These are phyloP conservation scores for Neopestalotiopsis sp. DNA, from an alignment of 2,329 filamentous ascomycete genomes.

Conservation along the genomic window DNA sequence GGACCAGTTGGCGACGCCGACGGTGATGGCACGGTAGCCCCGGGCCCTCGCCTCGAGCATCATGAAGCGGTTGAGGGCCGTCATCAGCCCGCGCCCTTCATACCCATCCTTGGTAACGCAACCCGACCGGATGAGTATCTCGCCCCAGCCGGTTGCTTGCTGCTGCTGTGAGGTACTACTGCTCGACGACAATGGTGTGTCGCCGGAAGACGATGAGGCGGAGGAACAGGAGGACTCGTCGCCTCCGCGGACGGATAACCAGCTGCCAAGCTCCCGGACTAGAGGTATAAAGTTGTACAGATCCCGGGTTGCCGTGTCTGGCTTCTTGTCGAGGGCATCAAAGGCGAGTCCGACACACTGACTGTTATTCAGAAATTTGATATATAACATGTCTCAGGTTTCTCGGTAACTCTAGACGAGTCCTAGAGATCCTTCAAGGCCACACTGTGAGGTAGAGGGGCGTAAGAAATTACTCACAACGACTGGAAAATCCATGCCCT, in stretches of 20 bases:
- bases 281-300: slow-evolving; percentile 24
- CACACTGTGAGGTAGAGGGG: too few relatives aligned
- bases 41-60: slow-evolving; percentile 30
- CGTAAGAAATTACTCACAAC: slow-evolving; percentile 17
- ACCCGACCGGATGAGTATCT: slow-evolving; percentile 27
- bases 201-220: too few relatives aligned
- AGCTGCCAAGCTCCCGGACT: slow-evolving; percentile 16
- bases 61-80: slow-evolving; percentile 27
- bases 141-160: slow-evolving; percentile 25
- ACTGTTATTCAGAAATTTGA: not conserved
- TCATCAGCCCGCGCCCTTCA: slow-evolving; percentile 29
- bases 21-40: slow-evolving; percentile 27
- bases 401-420: too few relatives aligned
- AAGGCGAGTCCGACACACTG: slow-evolving; percentile 26
- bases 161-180: slow-evolving; percentile 16
- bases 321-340: slow-evolving; percentile 27
- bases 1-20: slow-evolving; percentile 10
- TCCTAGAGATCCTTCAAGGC: too few relatives aligned
- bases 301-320: slow-evolving; percentile 18
- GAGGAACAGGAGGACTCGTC: slow-evolving; percentile 8
- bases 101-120: slow-evolving; percentile 27
- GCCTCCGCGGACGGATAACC: slow-evolving; percentile 21
- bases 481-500: slow-evolving; percentile 30
- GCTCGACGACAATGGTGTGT: too few relatives aligned
- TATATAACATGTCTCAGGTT: too few relatives aligned